Evolutionary conservation across 768 basidiomycete species (phyloP).

Genomic region (Pulveroboletus sp.): DNA sequence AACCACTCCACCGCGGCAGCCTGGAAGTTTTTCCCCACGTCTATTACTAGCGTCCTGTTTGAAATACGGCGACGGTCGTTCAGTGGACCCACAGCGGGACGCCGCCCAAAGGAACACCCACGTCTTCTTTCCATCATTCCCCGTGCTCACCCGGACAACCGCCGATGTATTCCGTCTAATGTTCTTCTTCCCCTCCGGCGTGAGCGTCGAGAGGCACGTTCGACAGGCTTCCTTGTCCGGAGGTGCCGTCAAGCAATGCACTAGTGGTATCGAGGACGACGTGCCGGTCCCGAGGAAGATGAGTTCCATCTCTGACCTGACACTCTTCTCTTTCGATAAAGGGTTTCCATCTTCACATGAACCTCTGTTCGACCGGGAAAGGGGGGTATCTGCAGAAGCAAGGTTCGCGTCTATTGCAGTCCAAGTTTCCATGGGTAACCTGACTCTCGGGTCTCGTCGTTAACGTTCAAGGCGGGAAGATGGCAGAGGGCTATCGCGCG

Average conservation of each 20-base stretch:
- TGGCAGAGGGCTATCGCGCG: no score
- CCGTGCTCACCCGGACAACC: constrained; percentile 47
- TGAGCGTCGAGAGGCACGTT: constrained; percentile 66
- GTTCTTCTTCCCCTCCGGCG: constrained; percentile 75
- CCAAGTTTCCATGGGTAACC: no score
- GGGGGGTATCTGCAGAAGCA: not conserved
- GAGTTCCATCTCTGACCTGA: constrained; percentile 44
- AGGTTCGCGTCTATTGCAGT: constrained; percentile 2
- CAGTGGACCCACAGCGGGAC: constrained; percentile 2
- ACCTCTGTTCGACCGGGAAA: not conserved
- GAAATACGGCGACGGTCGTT: not conserved
- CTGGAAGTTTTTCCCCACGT: constrained; percentile 84
- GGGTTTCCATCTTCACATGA: not conserved
- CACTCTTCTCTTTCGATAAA: not conserved
- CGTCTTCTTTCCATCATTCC: constrained; percentile 41
- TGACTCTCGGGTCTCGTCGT: no score
- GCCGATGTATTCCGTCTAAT: constrained; percentile 79
- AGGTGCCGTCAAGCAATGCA: constrained; percentile 72
- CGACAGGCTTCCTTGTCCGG: constrained; percentile 48
- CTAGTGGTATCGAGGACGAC: constrained; percentile 65
- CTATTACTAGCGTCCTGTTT: constrained; percentile 70
- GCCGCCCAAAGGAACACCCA: constrained; percentile 32
- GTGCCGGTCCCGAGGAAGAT: constrained; percentile 85
- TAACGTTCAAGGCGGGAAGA: no score
- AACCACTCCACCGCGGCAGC: constrained; percentile 52